These are phyloP conservation scores for Pterocarpus macrocarpus DNA, from an alignment of 306 rosid species.

Conservation along the genomic window DNA sequence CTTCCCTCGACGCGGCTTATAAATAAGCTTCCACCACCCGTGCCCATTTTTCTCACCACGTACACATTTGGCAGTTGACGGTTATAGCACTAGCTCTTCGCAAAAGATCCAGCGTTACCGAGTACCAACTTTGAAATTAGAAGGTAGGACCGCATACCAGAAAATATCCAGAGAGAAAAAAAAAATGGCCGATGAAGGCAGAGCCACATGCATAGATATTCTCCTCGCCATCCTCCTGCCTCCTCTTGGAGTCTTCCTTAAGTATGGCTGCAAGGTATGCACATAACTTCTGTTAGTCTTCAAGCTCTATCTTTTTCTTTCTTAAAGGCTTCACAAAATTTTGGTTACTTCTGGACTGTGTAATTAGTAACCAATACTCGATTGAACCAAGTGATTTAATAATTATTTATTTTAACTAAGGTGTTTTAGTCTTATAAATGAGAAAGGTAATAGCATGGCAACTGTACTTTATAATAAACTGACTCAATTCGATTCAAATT, in stretches of 20 bases:
- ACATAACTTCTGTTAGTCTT: slow-evolving; percentile 21
- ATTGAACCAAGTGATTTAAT: too few species aligned
- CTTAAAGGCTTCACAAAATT: background rate
- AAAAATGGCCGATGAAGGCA: slow-evolving; percentile 59
- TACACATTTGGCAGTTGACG: background rate
- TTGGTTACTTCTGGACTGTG: background rate
- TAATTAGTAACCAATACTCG: too few species aligned
- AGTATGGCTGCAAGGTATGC: slow-evolving; percentile 72
- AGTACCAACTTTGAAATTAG: background rate
- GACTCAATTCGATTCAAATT: too few species aligned
- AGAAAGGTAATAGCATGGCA: too few species aligned
- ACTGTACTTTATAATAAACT: too few species aligned
- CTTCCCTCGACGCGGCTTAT: slow-evolving; percentile 36
- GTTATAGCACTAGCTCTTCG: background rate
- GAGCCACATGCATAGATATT: slow-evolving; percentile 70
- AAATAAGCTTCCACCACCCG: slow-evolving; percentile 10
- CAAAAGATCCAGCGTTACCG: too few species aligned
- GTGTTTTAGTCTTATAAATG: too few species aligned
- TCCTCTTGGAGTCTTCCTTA: slow-evolving; percentile 94
- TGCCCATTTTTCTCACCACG: background rate
- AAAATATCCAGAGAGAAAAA: background rate
- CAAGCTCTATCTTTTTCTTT: too few species aligned
- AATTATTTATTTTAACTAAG: too few species aligned
- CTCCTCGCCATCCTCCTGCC: slow-evolving; percentile 80
- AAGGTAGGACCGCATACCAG: background rate